Conservation (phyloP, 345 rosid genomes). For the Aethionema arabicum region DNA sequence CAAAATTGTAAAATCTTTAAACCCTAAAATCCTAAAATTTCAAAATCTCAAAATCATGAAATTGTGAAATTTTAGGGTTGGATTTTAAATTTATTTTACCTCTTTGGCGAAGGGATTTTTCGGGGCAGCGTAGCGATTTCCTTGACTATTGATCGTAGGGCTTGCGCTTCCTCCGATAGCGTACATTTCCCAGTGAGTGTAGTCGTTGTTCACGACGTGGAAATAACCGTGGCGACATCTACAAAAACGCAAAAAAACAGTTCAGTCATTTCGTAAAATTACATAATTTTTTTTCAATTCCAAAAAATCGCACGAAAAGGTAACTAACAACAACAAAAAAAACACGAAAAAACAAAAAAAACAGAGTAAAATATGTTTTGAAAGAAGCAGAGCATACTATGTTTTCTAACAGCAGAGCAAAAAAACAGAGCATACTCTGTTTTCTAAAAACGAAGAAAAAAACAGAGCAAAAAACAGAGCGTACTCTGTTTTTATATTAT, state of each 20-base stretch:
- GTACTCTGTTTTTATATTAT: constrained; percentile 5
- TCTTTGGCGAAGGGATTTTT: constrained; percentile 75
- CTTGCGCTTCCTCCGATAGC: constrained; percentile 94
- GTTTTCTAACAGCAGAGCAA: no score
- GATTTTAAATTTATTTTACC: constrained; percentile 38
- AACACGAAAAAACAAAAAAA: constrained; percentile 10
- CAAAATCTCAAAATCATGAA: background rate
- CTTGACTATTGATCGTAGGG: constrained; percentile 97
- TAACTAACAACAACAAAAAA: background rate
- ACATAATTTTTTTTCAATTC: no score
- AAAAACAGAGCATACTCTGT: constrained; percentile 23
- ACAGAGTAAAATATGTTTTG: background rate
- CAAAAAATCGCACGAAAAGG: no score
- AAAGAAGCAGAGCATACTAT: background rate
- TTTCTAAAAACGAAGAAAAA: background rate
- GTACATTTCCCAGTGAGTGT: constrained; percentile 99
- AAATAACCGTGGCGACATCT: constrained; percentile 95
- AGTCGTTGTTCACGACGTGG: constrained; percentile 97
- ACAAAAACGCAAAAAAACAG: background rate
- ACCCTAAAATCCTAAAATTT: no score
- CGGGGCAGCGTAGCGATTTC: constrained; percentile 86
- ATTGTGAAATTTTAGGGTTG: background rate
- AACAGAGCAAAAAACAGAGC: background rate
- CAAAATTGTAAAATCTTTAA: no score
- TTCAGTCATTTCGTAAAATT: no score